Conservation (phyloP, 306 rosid species). For the Trifolium fragiferum region DNA sequence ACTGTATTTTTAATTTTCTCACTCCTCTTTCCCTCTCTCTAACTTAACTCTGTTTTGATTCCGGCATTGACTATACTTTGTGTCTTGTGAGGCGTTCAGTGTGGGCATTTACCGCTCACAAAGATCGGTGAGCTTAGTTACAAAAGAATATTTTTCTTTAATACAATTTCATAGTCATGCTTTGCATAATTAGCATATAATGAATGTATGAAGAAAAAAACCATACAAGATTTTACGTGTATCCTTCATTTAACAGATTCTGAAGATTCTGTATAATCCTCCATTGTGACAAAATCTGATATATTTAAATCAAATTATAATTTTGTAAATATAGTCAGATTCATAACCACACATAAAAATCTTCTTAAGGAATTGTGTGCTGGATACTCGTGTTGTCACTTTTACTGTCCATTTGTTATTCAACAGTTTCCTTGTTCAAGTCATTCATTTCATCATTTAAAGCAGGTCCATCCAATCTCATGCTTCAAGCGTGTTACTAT, state of each 20-base stretch:
- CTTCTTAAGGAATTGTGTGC: slow-evolving; percentile 23
- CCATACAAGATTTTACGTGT: slow-evolving; percentile 37
- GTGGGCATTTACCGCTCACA: slow-evolving; percentile 20
- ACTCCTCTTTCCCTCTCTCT: slow-evolving; percentile 18
- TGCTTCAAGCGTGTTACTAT: slow-evolving; percentile 14
- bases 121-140: slow-evolving; percentile 55
- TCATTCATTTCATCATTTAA: slow-evolving; percentile 43
- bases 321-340: slow-evolving; percentile 44
- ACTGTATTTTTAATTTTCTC: slow-evolving; percentile 34
- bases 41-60: slow-evolving; percentile 44
- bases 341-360: slow-evolving; percentile 36
- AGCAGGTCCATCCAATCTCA: slow-evolving; percentile 38
- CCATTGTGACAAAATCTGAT: slow-evolving; percentile 46
- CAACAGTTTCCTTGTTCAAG: slow-evolving; percentile 50
- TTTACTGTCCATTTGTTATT: slow-evolving; percentile 21
- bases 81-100: slow-evolving; percentile 37
- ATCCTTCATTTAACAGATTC: slow-evolving; percentile 55
- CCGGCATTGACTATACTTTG: slow-evolving; percentile 57
- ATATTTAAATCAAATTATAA: slow-evolving; percentile 43
- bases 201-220: slow-evolving; percentile 33
- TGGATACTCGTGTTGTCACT: slow-evolving; percentile 23
- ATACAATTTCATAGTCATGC: slow-evolving; percentile 5
- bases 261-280: slow-evolving; percentile 41
- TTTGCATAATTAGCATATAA: slow-evolving; percentile 33
- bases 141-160: slow-evolving; percentile 24